Base-by-base conservation (phyloP, 2,329 filamentous ascomycete species). In the Escovopsis sp. region DNA sequence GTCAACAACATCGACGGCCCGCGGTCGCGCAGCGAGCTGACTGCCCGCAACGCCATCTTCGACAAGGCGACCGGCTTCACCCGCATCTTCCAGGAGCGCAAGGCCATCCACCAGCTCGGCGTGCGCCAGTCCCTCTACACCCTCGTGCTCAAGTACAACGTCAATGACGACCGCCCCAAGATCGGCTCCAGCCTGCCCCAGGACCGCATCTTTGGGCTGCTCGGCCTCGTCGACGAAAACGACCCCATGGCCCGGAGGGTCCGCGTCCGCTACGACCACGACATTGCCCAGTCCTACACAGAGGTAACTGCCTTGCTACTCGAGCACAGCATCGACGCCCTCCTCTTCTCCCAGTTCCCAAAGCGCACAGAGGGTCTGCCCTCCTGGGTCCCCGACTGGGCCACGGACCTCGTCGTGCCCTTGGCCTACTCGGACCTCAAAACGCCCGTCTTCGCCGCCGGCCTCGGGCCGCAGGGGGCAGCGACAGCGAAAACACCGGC, bases 331-430 rank as follows among this genome's bases (percentile, higher is more conserved):
- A 29, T 51, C 5, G 58, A 61, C 40, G 36, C 53, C 2, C 43
- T 61, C 7, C 46, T 58, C 7, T 60, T 54, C 39, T 51, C 50
- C 6, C 58, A 60, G 43, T 47, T 48, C 6, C 51, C 53, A 15
- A 35, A 32, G 16, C 43, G 48, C 2, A 11, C 34, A 2, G 44
- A 40, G 3, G 20, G 8, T 1, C 36, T 60, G 14, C 58, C 58
- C 2, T 58, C 57, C 2, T 61, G 58, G 58, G 56, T 54, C 4
- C 56, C 57, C 7, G 57, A 61, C 43, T 60, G 57, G 57, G 50
- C 53, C 1, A 54, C 53, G 53, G 25, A 48, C n/a, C 45, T 61
- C 13, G 34, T 24, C 4, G 42, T 51, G 7, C 56, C 58, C 1
- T 37, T 48, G 6, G 48, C 51, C 2, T 59, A 59, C 35, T n/a